These are phyloP conservation scores for Plasmodium knowlesi DNA, from an alignment of 169 alveolate species.

Conservation along the genomic window DNA sequence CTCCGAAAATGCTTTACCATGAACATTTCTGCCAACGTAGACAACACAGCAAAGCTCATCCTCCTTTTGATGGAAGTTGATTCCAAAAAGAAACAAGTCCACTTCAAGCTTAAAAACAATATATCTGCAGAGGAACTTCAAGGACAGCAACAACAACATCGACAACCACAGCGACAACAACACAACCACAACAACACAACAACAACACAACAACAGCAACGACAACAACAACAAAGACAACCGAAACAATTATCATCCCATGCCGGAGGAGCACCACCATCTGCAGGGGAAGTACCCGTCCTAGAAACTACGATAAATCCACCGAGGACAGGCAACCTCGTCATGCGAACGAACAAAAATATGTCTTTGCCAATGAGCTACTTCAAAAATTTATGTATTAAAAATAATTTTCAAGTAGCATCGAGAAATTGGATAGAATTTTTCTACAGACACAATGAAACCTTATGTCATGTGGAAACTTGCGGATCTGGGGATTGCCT, in stretches of 20 bases:
- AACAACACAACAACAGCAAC: too few species aligned
- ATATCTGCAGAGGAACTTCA: background rate
- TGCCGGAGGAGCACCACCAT: too few species aligned
- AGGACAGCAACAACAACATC: too few species aligned
- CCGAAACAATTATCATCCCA: too few species aligned
- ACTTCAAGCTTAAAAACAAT: background rate
- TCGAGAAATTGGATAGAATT: constrained; percentile 44
- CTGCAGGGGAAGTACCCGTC: background rate
- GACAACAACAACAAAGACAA: too few species aligned
- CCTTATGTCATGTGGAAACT: constrained; percentile 49
- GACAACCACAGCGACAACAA: too few species aligned
- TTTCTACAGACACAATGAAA: constrained; percentile 44
- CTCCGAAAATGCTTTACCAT: constrained; percentile 1
- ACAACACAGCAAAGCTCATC: background rate
- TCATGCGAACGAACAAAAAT: background rate
- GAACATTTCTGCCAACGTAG: background rate
- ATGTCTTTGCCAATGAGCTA: background rate
- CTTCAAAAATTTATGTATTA: constrained; percentile 30
- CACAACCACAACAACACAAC: too few species aligned
- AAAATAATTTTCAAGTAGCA: constrained; percentile 12
- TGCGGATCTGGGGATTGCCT: constrained; percentile 55
- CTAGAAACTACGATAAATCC: background rate
- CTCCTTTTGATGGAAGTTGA: background rate
- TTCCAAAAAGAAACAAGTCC: background rate
- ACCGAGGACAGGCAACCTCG: background rate